Evolutionary conservation across 1,139 yeast species (phyloP), one percentile per base, ranked within the genome.

Genomic region (Pichia sp.): DNA sequence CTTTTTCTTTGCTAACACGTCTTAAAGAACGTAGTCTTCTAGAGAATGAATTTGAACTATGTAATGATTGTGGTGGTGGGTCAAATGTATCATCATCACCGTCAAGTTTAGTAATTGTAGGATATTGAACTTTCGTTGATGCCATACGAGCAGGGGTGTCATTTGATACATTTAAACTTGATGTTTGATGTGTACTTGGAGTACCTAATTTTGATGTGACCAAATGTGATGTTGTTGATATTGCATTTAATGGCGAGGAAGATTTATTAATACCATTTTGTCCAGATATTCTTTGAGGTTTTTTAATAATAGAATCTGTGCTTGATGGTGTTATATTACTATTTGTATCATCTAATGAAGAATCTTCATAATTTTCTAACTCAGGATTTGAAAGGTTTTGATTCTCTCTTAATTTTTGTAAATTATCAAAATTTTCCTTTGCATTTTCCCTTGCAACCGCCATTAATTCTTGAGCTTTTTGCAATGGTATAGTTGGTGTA

Each of bases 401-500:
- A 43, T 48, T 62, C 63, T 30, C 73, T 50, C 68, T 64, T 9
- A 69, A 66, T 43, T 68, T 58, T 48, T 58, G 58, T 30, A 73
- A 60, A 47, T 70, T 76, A 49, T 79, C 82, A 54, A 83, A 84
- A 57, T 82, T 78, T 40, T 71, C 59, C 55, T 71, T 73, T 1
- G 84, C 81, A 56, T 79, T 87, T 58, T 81, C 87, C 56, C 90
- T 71, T 0, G 96, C 95, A 55, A 81, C 85, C 1, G 87, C 82
- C 57, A 89, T 70, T 61, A 92, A 64, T 59, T 84, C 95, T 62
- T 87, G 95, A 0, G 98, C 98, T 56, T 80, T 82, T 39, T 78
- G 77, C 52, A 92, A 70, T 25, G 95, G 82, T 11, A 92, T 92
- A 0, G 97, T 92, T 16, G 97, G 97, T 0, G 97, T 87, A 7